These are phyloP conservation scores for Kuraishia ogatae DNA, from an alignment of 805 yeast species.

Conservation along the genomic window DNA sequence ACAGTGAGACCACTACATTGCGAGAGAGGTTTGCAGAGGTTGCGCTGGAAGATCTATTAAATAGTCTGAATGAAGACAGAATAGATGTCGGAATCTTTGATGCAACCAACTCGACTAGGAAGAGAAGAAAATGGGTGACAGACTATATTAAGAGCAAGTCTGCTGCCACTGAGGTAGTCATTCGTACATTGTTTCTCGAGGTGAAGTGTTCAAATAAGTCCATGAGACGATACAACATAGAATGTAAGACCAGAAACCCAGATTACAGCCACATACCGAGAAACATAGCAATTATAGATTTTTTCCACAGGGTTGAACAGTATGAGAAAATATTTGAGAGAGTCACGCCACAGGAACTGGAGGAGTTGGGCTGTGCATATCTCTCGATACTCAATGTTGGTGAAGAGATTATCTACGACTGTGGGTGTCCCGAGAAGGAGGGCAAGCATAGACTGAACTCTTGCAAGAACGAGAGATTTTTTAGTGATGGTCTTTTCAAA, in stretches of 20 bases:
- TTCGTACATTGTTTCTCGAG: constrained; percentile 48
- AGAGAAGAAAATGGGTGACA: constrained; percentile 47
- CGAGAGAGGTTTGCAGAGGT: constrained; percentile 95
- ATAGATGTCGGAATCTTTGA: constrained; percentile 89
- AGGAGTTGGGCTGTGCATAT: constrained; percentile 15
- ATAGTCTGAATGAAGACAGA: constrained; percentile 62
- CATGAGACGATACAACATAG: constrained; percentile 51
- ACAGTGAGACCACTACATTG: constrained; percentile 45
- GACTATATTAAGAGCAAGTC: constrained; percentile 44
- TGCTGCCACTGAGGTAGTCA: constrained; percentile 28
- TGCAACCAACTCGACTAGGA: constrained; percentile 65
- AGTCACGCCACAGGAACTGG: constrained; percentile 25
- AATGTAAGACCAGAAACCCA: constrained; percentile 51
- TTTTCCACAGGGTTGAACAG: constrained; percentile 43
- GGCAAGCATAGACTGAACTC: neutral
- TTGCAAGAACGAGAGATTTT: constrained; percentile 4
- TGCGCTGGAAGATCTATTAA: constrained; percentile 70
- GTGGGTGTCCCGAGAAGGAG: constrained; percentile 13
- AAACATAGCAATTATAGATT: constrained; percentile 47
- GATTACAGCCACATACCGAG: constrained; percentile 51
- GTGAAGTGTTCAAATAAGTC: constrained; percentile 46
- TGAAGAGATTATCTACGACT: constrained; percentile 23
- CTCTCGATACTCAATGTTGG: constrained; percentile 25
- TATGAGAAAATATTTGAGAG: constrained; percentile 35
- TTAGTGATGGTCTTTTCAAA: constrained; percentile 16